phyloP scores from a whole-genome alignment of 164 flowering plant genomes.

The Santalum album region DNA sequence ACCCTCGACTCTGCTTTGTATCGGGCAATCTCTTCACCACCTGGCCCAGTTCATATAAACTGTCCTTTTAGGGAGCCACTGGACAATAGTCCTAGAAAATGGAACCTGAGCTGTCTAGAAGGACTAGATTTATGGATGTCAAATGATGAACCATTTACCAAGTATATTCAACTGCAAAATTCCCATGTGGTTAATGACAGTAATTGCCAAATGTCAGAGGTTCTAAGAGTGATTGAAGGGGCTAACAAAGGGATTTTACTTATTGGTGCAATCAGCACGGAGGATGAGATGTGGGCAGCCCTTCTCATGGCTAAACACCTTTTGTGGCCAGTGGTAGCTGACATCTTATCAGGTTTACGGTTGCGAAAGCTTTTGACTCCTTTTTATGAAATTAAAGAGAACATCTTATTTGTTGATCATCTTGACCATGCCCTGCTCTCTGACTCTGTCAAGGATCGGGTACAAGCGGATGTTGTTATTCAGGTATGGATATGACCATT shows the following conservation, averaged over 20 bases:
- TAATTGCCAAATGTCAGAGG: slow-evolving; percentile 34
- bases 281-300: slow-evolving; percentile 88
- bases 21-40: slow-evolving; percentile 57
- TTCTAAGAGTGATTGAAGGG: slow-evolving; percentile 41
- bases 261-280: slow-evolving; percentile 60
- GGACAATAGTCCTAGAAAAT: slow-evolving; percentile 43
- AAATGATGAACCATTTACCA: slow-evolving; percentile 58
- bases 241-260: slow-evolving; percentile 63
- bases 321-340: slow-evolving; percentile 81
- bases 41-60: slow-evolving; percentile 88
- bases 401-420: slow-evolving; percentile 64
- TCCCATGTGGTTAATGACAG: slow-evolving; percentile 16
- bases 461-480: slow-evolving; percentile 56
- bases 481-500: too few species aligned
- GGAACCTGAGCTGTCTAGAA: slow-evolving; percentile 52
- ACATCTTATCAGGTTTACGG: slow-evolving; percentile 82
- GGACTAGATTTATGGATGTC: slow-evolving; percentile 70
- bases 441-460: slow-evolving; percentile 40
- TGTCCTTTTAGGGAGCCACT: slow-evolving; percentile 88
- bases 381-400: slow-evolving; percentile 31
- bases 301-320: slow-evolving; percentile 72
- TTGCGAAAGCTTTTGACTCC: slow-evolving; percentile 42
- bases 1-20: slow-evolving; percentile 83
- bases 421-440: slow-evolving; percentile 81
- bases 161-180: slow-evolving; percentile 37